These are phyloP conservation scores for Salix caprea DNA, from an alignment of 345 rosid genomes.

Conservation along the genomic window DNA sequence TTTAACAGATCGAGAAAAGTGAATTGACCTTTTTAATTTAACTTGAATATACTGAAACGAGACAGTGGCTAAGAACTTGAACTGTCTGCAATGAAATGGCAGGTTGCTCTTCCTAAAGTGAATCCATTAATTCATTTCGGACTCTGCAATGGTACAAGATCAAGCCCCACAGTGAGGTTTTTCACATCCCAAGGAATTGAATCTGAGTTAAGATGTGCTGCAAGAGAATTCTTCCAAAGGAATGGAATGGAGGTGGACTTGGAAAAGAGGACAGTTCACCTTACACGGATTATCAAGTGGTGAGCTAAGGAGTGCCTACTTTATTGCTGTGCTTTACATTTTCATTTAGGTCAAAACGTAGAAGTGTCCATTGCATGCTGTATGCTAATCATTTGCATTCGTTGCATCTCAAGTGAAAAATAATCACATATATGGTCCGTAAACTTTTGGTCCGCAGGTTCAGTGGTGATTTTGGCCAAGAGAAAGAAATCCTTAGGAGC, in stretches of 20 bases:
- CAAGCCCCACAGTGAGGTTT: constrained; percentile 75
- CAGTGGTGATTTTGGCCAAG: constrained; percentile 63
- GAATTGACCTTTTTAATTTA: not conserved
- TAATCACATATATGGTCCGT: not conserved
- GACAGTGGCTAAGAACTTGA: not conserved
- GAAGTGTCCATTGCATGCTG: not conserved
- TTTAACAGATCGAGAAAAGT: not conserved
- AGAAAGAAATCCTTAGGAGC: constrained; percentile 67
- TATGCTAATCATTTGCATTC: not conserved
- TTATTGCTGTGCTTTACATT: not conserved
- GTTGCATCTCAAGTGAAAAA: not conserved
- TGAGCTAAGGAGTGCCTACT: constrained; percentile 19
- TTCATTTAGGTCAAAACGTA: not conserved
- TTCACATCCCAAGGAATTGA: constrained; percentile 64
- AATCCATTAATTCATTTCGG: constrained; percentile 87
- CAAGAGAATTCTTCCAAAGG: constrained; percentile 62
- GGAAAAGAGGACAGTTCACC: constrained; percentile 57
- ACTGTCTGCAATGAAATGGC: constrained; percentile 3
- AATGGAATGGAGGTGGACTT: constrained; percentile 60
- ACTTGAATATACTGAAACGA: not conserved
- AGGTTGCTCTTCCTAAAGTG: constrained; percentile 50
- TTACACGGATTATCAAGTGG: constrained; percentile 77
- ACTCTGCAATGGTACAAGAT: constrained; percentile 73
- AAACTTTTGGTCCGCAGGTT: constrained; percentile 45
- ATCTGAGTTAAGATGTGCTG: constrained; percentile 58